phyloP scores from a whole-genome alignment of 305 asterid genomes.

The Fraxinus xanthoxyloides region DNA sequence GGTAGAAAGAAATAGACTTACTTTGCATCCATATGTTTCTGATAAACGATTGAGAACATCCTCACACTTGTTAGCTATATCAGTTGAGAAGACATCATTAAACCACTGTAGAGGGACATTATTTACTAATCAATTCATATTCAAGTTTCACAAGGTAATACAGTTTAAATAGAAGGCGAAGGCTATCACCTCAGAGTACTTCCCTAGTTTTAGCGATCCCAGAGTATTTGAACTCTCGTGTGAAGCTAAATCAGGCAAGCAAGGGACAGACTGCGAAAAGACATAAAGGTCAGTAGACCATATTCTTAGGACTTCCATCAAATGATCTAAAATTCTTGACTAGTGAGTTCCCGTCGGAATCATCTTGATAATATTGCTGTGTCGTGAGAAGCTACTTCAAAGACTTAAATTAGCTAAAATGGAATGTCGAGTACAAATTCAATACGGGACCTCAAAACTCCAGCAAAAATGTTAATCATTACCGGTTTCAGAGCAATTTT shows the following conservation, averaged over 20 bases:
- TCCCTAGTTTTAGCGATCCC: conserved; percentile 71
- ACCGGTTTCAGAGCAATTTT: conserved; percentile 80
- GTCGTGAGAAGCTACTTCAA: conserved; percentile 7
- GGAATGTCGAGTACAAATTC: background rate
- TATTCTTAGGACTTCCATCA: background rate
- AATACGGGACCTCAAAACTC: background rate
- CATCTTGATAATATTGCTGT: conserved; percentile 7
- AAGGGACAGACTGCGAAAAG: conserved; percentile 70
- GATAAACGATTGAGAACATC: conserved; percentile 65
- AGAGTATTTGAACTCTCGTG: conserved; percentile 39
- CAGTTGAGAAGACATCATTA: conserved; percentile 87
- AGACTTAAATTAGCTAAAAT: conserved; percentile 1
- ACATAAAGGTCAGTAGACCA: conserved; percentile 23
- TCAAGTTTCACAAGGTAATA: conserved; percentile 8
- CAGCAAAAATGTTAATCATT: conserved; percentile 21
- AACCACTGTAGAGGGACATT: conserved; percentile 79
- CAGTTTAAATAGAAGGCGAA: conserved; percentile 9
- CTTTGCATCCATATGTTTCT: conserved; percentile 83
- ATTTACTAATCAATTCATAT: conserved; percentile 17
- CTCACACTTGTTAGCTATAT: conserved; percentile 77
- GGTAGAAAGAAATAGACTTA: conserved; percentile 25
- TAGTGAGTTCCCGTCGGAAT: conserved; percentile 10
- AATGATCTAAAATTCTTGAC: conserved; percentile 13
- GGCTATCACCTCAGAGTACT: conserved; percentile 74
- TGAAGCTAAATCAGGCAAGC: conserved; percentile 72